Percentiles rank a stretch among this genome's conserved stretches.
Evolutionary conservation across 1,284 basidiomycete species (phyloP).

Genomic region (Melampsora americana): DNA sequence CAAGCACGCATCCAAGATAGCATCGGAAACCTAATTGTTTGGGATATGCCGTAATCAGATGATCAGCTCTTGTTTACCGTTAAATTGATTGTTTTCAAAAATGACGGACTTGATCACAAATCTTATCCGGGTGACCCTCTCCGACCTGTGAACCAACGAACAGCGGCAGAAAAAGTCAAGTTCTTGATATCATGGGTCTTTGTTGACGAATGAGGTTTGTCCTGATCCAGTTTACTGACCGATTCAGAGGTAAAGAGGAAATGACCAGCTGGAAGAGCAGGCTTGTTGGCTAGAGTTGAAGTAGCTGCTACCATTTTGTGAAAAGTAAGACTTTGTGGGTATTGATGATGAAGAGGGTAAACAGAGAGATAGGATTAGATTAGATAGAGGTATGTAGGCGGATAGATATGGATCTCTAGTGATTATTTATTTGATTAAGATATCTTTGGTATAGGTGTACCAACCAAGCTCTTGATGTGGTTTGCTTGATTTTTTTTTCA

Average conservation of each 20-base stretch:
- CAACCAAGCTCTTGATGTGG: too few relatives aligned
- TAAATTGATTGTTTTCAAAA: constrained; percentile 11
- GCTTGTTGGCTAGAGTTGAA: constrained; percentile 58
- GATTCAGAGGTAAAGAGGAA: constrained; percentile 90
- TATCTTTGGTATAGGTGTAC: too few relatives aligned
- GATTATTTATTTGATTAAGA: too few relatives aligned
- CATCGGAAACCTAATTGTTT: constrained; percentile 55
- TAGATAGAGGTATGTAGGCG: too few relatives aligned
- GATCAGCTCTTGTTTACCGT: neutral
- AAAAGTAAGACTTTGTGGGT: too few relatives aligned
- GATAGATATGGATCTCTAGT: too few relatives aligned
- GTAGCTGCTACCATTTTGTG: constrained; percentile 8
- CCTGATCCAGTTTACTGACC: constrained; percentile 14
- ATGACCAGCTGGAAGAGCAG: constrained; percentile 71
- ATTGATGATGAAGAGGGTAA: too few relatives aligned
- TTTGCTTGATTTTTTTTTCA: too few relatives aligned
- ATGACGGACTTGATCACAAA: constrained; percentile 88
- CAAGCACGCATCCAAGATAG: constrained; percentile 89
- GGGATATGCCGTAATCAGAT: constrained; percentile 14
- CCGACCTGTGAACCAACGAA: constrained; percentile 56
- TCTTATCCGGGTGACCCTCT: constrained; percentile 98
- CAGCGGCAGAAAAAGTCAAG: constrained; percentile 58
- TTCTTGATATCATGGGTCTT: neutral
- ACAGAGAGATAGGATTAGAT: too few relatives aligned
- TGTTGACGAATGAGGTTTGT: neutral